A percentile compares a stretch with the other conserved stretches of the same genome.
Conservation (phyloP, 192 early-diverging fungal genomes). For the Thoreauomyces humboldtii region DNA sequence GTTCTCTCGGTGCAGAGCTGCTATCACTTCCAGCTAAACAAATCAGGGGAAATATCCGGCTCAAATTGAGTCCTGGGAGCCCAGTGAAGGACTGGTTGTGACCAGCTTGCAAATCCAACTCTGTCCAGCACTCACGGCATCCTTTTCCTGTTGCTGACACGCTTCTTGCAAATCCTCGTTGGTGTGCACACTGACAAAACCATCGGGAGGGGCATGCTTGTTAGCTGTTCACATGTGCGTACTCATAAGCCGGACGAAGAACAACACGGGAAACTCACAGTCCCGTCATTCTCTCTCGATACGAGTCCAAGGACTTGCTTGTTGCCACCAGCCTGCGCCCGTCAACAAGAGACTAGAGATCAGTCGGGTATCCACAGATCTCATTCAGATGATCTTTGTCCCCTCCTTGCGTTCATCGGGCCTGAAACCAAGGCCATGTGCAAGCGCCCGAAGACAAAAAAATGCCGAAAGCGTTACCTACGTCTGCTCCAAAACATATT, state of each 20-base stretch:
- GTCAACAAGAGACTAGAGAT: neutral
- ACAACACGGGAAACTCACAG: constrained; percentile 30
- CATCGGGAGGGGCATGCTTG: neutral
- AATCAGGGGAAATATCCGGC: too few relatives aligned
- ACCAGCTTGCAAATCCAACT: too few relatives aligned
- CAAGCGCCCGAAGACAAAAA: constrained; percentile 2
- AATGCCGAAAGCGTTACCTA: constrained; percentile 19
- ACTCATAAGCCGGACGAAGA: too few relatives aligned
- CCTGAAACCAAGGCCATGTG: too few relatives aligned
- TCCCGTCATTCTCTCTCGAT: constrained; percentile 42
- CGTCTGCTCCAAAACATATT: constrained; percentile 53
- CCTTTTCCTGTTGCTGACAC: constrained; percentile 56
- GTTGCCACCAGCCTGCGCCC: constrained; percentile 47
- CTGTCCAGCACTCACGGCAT: constrained; percentile 44
- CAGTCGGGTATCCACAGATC: too few relatives aligned
- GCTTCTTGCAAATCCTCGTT: constrained; percentile 55
- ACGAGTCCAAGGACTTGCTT: constrained; percentile 38
- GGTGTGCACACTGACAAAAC: constrained; percentile 33
- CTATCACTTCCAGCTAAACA: constrained; percentile 65
- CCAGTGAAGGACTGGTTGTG: too few relatives aligned
- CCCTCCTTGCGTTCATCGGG: too few relatives aligned
- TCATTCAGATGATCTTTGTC: too few relatives aligned
- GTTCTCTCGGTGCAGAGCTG: constrained; percentile 53
- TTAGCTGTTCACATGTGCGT: neutral
- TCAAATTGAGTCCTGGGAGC: too few relatives aligned